These are phyloP conservation scores for Meyerozyma carpophila DNA, from an alignment of 1,139 yeast genomes.

Conservation along the genomic window DNA sequence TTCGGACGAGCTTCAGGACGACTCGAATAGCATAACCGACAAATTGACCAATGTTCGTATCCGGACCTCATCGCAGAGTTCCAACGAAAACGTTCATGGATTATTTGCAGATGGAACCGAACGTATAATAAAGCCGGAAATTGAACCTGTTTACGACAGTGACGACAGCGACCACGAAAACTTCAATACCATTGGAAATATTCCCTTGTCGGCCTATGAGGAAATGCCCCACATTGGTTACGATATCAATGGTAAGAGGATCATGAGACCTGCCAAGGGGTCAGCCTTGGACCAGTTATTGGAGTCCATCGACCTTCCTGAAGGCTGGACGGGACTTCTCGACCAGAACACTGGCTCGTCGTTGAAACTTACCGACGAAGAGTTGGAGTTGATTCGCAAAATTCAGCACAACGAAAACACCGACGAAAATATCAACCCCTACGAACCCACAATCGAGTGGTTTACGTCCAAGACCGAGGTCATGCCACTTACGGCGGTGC, in stretches of 20 bases:
- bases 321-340: conserved; percentile 96
- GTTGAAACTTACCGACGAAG: conserved; percentile 82
- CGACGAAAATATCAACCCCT: conserved; percentile 77
- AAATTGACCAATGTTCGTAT: conserved; percentile 49
- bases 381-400: conserved; percentile 80
- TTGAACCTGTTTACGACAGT: conserved; percentile 85
- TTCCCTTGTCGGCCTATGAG: conserved; percentile 90
- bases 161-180: conserved; percentile 90
- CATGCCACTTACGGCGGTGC: conserved; percentile 91
- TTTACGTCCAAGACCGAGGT: conserved; percentile 78
- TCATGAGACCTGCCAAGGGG: conserved; percentile 98
- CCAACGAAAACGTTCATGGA: conserved; percentile 32
- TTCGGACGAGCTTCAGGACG: conserved; percentile 47
- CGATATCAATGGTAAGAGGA: conserved; percentile 93
- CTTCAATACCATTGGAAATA: conserved; percentile 84
- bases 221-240: conserved; percentile 97
- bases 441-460: conserved; percentile 94
- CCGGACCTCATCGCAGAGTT: conserved; percentile 39
- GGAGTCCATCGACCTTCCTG: conserved; percentile 89
- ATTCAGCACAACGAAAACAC: conserved; percentile 83
- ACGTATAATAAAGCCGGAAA: conserved; percentile 78
- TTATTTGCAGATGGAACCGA: conserved; percentile 76
- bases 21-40: conserved; percentile 47
- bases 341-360: conserved; percentile 89
- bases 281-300: conserved; percentile 86